Conservation (phyloP, 345 rosid genomes). For the Draba incana region DNA sequence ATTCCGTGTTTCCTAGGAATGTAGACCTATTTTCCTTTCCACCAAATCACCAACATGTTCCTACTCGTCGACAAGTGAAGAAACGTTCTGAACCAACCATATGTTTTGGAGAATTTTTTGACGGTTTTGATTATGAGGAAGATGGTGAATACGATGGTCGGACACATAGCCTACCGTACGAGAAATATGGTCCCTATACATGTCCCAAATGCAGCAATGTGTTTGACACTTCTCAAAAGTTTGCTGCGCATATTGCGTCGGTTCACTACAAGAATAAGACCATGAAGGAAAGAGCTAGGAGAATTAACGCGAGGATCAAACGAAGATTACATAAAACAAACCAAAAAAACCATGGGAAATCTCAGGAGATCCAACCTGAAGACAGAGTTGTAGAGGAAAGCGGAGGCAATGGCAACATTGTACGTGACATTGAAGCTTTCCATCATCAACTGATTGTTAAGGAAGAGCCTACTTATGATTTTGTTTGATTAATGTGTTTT, state of each 20-base stretch:
- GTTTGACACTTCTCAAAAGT: constrained; percentile 37
- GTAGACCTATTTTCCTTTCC: not conserved
- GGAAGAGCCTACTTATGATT: constrained; percentile 24
- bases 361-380: not conserved
- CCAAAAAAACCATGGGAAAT: not conserved
- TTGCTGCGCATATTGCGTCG: constrained; percentile 34
- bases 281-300: constrained; percentile 7
- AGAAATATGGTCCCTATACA: constrained; percentile 38
- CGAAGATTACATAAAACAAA: not conserved
- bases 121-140: not conserved
- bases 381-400: constrained; percentile 16
- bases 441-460: constrained; percentile 15
- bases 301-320: constrained; percentile 23
- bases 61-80: not conserved
- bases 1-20: not conserved
- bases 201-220: constrained; percentile 34
- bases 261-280: constrained; percentile 37
- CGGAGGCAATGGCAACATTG: constrained; percentile 7
- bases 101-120: not conserved
- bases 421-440: constrained; percentile 9
- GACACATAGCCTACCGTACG: constrained; percentile 37
- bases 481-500: constrained; percentile 10
- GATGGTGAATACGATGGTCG: constrained; percentile 37
- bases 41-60: constrained; percentile 20
- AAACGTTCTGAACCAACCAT: constrained; percentile 12